Evolutionary conservation across 1,284 basidiomycete species (phyloP).

Genomic region (Irpex sp.): DNA sequence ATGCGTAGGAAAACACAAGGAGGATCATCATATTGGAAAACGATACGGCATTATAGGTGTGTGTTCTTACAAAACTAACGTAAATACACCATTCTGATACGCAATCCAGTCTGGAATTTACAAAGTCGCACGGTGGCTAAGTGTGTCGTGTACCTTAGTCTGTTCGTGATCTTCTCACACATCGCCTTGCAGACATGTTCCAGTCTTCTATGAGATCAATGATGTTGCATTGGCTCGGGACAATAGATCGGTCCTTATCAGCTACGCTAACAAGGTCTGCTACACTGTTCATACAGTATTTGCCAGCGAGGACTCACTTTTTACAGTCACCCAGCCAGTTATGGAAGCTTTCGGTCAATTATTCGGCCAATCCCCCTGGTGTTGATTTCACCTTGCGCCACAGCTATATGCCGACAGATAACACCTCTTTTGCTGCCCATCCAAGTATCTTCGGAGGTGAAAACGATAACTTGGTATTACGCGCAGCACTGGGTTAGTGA

Average conservation of each 20-base stretch:
- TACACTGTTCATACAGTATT: no score
- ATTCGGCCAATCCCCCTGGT: no score
- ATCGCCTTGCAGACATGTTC: conserved; percentile 6
- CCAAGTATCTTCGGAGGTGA: conserved; percentile 7
- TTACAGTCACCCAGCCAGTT: conserved; percentile 9
- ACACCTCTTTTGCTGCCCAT: conserved; percentile 1
- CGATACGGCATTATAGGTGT: not conserved
- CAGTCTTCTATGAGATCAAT: conserved; percentile 6
- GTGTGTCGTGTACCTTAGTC: no score
- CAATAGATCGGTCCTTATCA: conserved; percentile 3
- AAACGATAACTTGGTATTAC: conserved; percentile 5
- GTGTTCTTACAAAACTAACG: no score
- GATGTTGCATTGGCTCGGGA: conserved; percentile 3
- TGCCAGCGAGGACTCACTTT: no score
- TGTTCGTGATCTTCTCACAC: no score
- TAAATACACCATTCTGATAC: no score
- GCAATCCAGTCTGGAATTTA: conserved; percentile 5
- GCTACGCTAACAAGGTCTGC: conserved; percentile 9
- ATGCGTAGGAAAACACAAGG: not conserved
- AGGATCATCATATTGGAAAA: not conserved
- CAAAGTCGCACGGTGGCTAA: not conserved
- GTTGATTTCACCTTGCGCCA: conserved; percentile 2
- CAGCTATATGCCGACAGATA: conserved; percentile 6
- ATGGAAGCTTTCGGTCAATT: not conserved
- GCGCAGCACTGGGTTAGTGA: no score